Percentiles rank a stretch among this genome's conserved stretches.
Conservation (phyloP, 352 stramenopile genomes). For the Plasmopara viticola region DNA sequence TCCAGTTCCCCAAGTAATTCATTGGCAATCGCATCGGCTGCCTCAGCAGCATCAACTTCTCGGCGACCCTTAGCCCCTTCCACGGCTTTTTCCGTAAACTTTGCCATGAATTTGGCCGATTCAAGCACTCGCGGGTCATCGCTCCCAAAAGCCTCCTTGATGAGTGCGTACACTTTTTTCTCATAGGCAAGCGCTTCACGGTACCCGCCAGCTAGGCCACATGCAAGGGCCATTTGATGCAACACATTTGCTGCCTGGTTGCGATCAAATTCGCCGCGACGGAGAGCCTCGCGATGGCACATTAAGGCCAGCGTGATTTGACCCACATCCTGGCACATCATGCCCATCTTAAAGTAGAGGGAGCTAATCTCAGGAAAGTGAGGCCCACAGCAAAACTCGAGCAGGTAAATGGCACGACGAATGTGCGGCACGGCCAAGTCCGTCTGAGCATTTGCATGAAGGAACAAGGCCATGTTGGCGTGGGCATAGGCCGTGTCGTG, state of each 20-base stretch:
- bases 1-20: slow-evolving; percentile 70
- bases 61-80: slow-evolving; percentile 77
- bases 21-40: slow-evolving; percentile 70
- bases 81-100: slow-evolving; percentile 84
- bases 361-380: slow-evolving; percentile 88
- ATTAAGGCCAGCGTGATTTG: slow-evolving; percentile 82
- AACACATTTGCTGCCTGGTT: slow-evolving; percentile 82
- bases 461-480: slow-evolving; percentile 88
- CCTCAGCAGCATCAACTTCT: slow-evolving; percentile 69
- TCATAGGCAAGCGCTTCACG: slow-evolving; percentile 86
- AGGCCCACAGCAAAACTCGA: slow-evolving; percentile 88
- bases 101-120: slow-evolving; percentile 76
- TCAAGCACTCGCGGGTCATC: slow-evolving; percentile 77
- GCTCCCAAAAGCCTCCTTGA: slow-evolving; percentile 76
- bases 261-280: slow-evolving; percentile 81
- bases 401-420: slow-evolving; percentile 88
- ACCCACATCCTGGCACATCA: slow-evolving; percentile 90
- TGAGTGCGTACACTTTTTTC: slow-evolving; percentile 83
- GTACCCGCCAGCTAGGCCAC: slow-evolving; percentile 67
- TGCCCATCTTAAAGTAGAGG: slow-evolving; percentile 91
- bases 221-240: slow-evolving; percentile 85
- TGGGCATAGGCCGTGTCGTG: slow-evolving; percentile 88
- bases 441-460: slow-evolving; percentile 83
- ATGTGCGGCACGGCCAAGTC: slow-evolving; percentile 86
- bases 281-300: slow-evolving; percentile 85